Percentiles rank a stretch among this genome's conserved stretches.
phyloP scores from a whole-genome alignment of 2,329 filamentous ascomycete species.

The Coniochaeta sp. region DNA sequence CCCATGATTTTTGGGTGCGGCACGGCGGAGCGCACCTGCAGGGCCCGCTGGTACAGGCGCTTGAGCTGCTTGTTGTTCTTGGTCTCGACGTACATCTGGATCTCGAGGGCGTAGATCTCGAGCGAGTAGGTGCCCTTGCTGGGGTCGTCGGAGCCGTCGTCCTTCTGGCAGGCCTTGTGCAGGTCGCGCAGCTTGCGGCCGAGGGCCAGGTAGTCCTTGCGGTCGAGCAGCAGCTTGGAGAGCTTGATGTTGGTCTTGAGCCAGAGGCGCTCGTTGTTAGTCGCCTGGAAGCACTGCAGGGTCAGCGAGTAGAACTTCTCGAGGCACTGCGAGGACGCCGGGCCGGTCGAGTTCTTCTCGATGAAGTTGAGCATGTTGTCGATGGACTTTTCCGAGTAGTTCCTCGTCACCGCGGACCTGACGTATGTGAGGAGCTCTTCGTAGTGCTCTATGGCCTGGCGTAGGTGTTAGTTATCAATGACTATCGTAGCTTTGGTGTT shows the following conservation, averaged over 20 bases:
- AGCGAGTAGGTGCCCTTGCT: conserved; percentile 95
- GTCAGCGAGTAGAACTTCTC: conserved; percentile 94
- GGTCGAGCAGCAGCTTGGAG: conserved; percentile 81
- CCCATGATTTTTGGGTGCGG: conserved; percentile 99
- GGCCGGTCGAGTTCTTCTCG: conserved; percentile 75
- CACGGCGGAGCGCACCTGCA: conserved; percentile 91
- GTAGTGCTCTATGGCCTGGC: conserved; percentile 83
- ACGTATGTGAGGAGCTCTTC: conserved; percentile 94
- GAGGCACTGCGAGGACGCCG: conserved; percentile 72
- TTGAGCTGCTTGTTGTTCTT: conserved; percentile 97
- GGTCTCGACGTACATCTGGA: conserved; percentile 96
- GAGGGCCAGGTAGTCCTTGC: conserved; percentile 77
- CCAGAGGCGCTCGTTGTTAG: conserved; percentile 95
- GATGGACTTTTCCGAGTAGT: conserved; percentile 98
- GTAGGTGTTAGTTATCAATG: conserved; percentile 1
- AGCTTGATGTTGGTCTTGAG: conserved; percentile 98
- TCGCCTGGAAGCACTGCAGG: conserved; percentile 89
- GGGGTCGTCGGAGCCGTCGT: conserved; percentile 83
- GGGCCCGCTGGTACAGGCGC: conserved; percentile 80
- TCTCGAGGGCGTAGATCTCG: conserved; percentile 94
- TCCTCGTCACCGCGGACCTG: conserved; percentile 91
- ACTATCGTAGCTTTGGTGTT: too few relatives aligned
- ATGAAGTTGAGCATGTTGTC: conserved; percentile 99
- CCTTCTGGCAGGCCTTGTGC: conserved; percentile 78
- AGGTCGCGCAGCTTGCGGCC: conserved; percentile 81